phyloP scores from a whole-genome alignment of 805 yeast genomes.

The Monosporozyma solicola region DNA sequence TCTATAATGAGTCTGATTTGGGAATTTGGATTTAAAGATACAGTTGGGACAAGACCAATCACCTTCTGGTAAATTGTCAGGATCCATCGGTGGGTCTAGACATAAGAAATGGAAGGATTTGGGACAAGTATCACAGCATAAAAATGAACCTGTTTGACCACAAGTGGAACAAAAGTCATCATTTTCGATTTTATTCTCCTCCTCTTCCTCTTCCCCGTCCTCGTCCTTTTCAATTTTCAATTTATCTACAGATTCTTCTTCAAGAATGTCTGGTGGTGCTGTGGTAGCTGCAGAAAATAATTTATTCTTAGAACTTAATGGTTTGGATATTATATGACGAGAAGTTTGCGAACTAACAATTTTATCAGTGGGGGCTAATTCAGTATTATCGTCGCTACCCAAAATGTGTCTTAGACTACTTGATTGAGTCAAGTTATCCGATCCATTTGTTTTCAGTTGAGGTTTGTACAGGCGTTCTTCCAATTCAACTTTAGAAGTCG shows the following conservation, averaged over 20 bases:
- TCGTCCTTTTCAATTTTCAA: background rate
- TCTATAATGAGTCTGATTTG: constrained; percentile 16
- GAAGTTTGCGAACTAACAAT: background rate
- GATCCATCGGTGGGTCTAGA: constrained; percentile 81
- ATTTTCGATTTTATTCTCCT: constrained; percentile 39
- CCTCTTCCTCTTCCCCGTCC: constrained; percentile 20
- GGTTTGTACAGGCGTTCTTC: constrained; percentile 15
- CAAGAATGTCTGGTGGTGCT: constrained; percentile 2
- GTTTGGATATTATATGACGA: constrained; percentile 11
- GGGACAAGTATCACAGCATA: constrained; percentile 94
- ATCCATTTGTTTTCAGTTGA: constrained; percentile 27
- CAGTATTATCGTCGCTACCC: background rate
- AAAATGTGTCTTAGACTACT: constrained; percentile 25
- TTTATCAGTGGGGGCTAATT: background rate
- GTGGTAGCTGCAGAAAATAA: constrained; percentile 34
- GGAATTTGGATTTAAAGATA: constrained; percentile 33
- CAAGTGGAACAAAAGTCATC: constrained; percentile 91
- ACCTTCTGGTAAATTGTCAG: constrained; percentile 67
- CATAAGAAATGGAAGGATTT: constrained; percentile 86
- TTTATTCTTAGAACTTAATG: constrained; percentile 28
- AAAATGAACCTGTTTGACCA: constrained; percentile 78
- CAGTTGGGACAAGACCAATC: constrained; percentile 88
- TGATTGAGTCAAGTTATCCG: constrained; percentile 28
- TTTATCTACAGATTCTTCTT: background rate
- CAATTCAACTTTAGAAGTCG: constrained; percentile 1